phyloP scores from a whole-genome alignment of 2,329 filamentous ascomycete genomes.

The Beauveria rudraprayagi region DNA sequence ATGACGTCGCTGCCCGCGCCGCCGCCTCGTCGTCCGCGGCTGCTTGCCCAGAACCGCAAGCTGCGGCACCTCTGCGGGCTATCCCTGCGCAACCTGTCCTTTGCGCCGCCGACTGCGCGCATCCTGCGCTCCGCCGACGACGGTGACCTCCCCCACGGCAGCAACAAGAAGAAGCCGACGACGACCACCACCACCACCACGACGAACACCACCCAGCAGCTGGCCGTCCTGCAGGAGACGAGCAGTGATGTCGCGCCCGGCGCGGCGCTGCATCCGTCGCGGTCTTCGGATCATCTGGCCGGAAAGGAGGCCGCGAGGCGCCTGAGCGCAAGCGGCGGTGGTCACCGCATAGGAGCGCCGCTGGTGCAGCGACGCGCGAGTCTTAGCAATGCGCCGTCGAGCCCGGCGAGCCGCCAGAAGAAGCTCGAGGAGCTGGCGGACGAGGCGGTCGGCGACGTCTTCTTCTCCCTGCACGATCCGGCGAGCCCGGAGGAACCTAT shows the following conservation, averaged over 20 bases:
- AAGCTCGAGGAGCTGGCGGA: conserved; percentile 67
- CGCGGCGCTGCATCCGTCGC: conserved; percentile 41
- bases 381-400: conserved; percentile 39
- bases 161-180: conserved; percentile 41
- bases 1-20: conserved; percentile 22
- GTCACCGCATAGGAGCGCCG: conserved; percentile 13
- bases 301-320: conserved; percentile 22
- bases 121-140: conserved; percentile 66
- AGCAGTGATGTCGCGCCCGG: conserved; percentile 20
- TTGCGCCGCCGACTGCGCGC: conserved; percentile 44
- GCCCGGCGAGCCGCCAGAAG: conserved; percentile 53
- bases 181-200: no score
- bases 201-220: conserved; percentile 15
- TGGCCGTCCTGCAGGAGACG: conserved; percentile 40
- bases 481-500: conserved; percentile 57
- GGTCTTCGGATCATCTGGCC: conserved; percentile 43
- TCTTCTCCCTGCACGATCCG: conserved; percentile 74
- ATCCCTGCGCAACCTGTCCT: conserved; percentile 75
- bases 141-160: conserved; percentile 43
- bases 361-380: conserved; percentile 37
- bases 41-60: conserved; percentile 71
- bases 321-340: conserved; percentile 11
- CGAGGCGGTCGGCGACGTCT: conserved; percentile 71
- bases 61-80: conserved; percentile 82
- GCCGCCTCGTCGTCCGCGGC: conserved; percentile 36